A percentile compares a stretch with the other conserved stretches of the same genome.
These are phyloP conservation scores for Aspergillus eucalypticola DNA, from an alignment of 2,329 filamentous ascomycete genomes.

Conservation along the genomic window DNA sequence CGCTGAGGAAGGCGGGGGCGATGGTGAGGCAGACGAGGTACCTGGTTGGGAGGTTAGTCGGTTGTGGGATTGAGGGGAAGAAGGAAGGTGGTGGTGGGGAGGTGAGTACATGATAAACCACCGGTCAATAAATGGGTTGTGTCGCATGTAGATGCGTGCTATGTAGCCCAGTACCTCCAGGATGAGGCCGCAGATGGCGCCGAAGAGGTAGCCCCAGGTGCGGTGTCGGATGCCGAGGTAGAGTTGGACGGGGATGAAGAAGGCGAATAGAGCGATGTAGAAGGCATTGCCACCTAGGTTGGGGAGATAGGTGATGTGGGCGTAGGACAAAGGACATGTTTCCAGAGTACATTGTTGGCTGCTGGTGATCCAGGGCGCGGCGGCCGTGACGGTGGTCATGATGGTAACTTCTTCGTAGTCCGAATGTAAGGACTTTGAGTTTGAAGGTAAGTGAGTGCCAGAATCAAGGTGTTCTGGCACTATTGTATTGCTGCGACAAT, in stretches of 20 bases:
- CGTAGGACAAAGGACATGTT: neutral
- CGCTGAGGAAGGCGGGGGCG: slow-evolving; percentile 10
- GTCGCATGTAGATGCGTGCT: neutral
- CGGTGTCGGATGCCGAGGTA: neutral
- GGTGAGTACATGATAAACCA: slow-evolving; percentile 1
- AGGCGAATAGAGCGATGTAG: neutral
- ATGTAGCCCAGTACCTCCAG: neutral
- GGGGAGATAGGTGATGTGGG: neutral
- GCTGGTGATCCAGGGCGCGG: neutral
- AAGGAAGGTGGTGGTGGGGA: too few relatives aligned
- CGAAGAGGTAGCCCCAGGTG: neutral
- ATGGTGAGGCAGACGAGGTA: slow-evolving; percentile 12
- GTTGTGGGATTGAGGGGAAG: too few relatives aligned
- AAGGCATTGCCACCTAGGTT: slow-evolving; percentile 3
- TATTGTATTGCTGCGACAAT: too few relatives aligned
- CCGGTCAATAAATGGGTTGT: slow-evolving; percentile 3
- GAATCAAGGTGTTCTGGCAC: too few relatives aligned
- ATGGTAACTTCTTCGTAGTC: too few relatives aligned
- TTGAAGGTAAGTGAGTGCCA: too few relatives aligned
- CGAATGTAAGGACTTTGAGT: too few relatives aligned
- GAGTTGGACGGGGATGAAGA: slow-evolving; percentile 1
- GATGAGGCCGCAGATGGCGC: neutral
- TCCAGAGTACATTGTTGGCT: neutral
- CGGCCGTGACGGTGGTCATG: neutral
- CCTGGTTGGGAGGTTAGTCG: neutral